phyloP scores from a whole-genome alignment of 1,284 basidiomycete species.

The Irpex lacteus region DNA sequence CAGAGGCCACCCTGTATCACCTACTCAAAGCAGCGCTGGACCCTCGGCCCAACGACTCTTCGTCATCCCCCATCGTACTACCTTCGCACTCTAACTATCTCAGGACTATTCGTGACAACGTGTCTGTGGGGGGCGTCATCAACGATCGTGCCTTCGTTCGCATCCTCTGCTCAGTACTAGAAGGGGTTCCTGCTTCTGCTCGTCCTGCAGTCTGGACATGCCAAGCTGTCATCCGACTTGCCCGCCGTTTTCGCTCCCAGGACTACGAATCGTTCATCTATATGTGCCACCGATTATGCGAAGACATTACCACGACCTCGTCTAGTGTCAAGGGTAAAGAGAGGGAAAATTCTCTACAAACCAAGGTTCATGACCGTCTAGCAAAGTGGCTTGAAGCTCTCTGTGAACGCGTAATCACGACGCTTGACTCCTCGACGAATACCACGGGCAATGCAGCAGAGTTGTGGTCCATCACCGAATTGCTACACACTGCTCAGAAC shows the following conservation, averaged over 20 bases:
- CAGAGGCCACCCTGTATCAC: constrained; percentile 37
- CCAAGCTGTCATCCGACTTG: constrained; percentile 34
- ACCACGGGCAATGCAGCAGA: not conserved
- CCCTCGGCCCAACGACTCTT: constrained; percentile 5
- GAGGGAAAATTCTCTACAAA: constrained; percentile 7
- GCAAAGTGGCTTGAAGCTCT: constrained; percentile 27
- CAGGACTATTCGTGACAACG: constrained; percentile 33
- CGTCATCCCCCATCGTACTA: constrained; percentile 22
- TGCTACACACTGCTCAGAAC: constrained; percentile 18
- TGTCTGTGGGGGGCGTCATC: constrained; percentile 21
- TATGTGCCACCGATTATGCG: constrained; percentile 12
- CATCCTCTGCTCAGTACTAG: constrained; percentile 19
- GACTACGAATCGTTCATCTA: constrained; percentile 26
- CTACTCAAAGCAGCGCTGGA: constrained; percentile 35
- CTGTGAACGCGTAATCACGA: constrained; percentile 13
- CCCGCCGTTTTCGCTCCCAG: constrained; percentile 25
- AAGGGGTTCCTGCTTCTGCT: constrained; percentile 5
- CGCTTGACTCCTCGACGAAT: not conserved
- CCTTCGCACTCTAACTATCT: constrained; percentile 41
- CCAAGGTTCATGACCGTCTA: constrained; percentile 18
- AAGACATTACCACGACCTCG: constrained; percentile 8
- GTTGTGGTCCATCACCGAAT: constrained; percentile 17
- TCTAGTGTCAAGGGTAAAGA: constrained; percentile 1
- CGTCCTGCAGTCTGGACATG: constrained; percentile 37
- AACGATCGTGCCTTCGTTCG: constrained; percentile 22